A percentile compares a stretch with the other conserved stretches of the same genome.
Evolutionary conservation across 176 grass and related monocot genomes (phyloP).

Genomic region (Phyllostachys edulis): DNA sequence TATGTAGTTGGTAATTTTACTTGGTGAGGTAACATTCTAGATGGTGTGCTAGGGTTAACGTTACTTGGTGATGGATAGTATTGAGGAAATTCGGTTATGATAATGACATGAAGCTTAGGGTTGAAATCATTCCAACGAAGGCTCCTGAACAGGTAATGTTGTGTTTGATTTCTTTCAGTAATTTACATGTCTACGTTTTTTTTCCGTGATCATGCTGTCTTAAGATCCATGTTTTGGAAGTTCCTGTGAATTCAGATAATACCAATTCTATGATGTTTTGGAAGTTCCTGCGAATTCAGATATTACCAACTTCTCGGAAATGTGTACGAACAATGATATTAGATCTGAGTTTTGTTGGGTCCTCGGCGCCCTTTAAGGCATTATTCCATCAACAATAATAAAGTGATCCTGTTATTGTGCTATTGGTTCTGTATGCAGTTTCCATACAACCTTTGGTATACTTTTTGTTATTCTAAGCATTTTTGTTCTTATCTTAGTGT

Average conservation of each 20-base stretch:
- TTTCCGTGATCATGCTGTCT: not conserved
- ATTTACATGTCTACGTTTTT: not conserved
- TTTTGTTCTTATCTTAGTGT: too few relatives aligned
- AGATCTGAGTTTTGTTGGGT: not conserved
- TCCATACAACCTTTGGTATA: not conserved
- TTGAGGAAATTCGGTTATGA: slow-evolving; percentile 95
- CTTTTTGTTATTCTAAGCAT: too few relatives aligned
- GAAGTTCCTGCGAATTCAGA: too few relatives aligned
- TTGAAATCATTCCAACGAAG: slow-evolving; percentile 69
- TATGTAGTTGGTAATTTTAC: too few relatives aligned
- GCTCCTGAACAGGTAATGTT: slow-evolving; percentile 84
- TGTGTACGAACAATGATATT: not conserved
- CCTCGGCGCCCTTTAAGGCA: not conserved
- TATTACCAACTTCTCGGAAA: too few relatives aligned
- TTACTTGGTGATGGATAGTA: slow-evolving; percentile 91
- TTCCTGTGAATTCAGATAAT: not conserved
- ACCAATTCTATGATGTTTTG: too few relatives aligned
- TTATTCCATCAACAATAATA: not conserved
- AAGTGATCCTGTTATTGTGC: not conserved
- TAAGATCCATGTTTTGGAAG: not conserved
- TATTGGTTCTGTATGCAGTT: not conserved
- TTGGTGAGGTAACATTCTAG: too few relatives aligned
- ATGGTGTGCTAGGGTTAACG: too few relatives aligned
- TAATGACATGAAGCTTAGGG: slow-evolving; percentile 91
- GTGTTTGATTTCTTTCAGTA: slow-evolving; percentile 6